phyloP scores from a whole-genome alignment of 345 rosid species.

The Tarenaya hassleriana region DNA sequence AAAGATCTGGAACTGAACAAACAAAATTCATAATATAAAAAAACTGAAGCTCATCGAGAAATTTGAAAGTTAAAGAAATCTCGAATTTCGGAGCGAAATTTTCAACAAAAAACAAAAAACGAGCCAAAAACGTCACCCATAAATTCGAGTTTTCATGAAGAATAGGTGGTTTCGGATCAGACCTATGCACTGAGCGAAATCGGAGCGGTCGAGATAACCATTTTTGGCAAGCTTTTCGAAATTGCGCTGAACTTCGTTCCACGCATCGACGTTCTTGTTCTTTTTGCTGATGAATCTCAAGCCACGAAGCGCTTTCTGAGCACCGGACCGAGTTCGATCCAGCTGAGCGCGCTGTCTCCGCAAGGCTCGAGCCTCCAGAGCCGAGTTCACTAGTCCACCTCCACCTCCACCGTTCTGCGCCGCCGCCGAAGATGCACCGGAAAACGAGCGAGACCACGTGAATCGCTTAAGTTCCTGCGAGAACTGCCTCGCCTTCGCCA shows the following conservation, averaged over 20 bases:
- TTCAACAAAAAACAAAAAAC: too few species aligned
- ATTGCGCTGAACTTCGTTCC: slow-evolving; percentile 70
- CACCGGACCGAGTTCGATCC: slow-evolving; percentile 82
- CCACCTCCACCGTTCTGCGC: slow-evolving; percentile 26
- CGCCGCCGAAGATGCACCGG: slow-evolving; percentile 27
- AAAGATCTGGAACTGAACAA: not conserved
- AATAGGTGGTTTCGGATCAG: not conserved
- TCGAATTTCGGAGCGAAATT: not conserved
- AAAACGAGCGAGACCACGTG: slow-evolving; percentile 63
- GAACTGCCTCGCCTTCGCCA: slow-evolving; percentile 79
- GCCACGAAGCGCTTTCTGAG: slow-evolving; percentile 88
- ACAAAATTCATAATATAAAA: too few species aligned
- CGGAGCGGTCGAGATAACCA: slow-evolving; percentile 67
- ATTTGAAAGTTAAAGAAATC: not conserved
- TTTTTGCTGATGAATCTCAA: slow-evolving; percentile 71
- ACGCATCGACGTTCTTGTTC: slow-evolving; percentile 48
- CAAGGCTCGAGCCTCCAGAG: slow-evolving; percentile 75
- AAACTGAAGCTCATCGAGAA: not conserved
- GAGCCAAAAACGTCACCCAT: not conserved
- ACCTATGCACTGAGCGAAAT: slow-evolving; percentile 99
- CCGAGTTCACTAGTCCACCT: slow-evolving; percentile 47
- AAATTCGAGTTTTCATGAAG: not conserved
- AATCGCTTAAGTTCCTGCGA: slow-evolving; percentile 73
- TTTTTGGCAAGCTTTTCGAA: slow-evolving; percentile 69
- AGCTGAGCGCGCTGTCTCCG: slow-evolving; percentile 83